phyloP scores from a whole-genome alignment of 345 rosid genomes.

The Moringa oleifera region DNA sequence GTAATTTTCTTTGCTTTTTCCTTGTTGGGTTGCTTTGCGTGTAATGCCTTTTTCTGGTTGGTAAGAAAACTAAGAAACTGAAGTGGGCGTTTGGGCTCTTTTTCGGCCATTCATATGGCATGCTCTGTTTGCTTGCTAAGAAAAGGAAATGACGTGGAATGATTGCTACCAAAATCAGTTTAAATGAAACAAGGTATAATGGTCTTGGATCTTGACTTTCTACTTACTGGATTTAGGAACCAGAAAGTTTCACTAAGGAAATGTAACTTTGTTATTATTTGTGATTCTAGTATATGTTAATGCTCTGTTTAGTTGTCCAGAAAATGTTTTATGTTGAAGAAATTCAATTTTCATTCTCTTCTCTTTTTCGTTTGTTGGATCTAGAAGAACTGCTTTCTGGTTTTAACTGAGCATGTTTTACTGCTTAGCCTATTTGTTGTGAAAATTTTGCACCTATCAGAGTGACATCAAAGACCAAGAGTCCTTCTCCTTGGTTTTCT shows the following conservation, averaged over 20 bases:
- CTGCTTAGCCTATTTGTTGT: not conserved
- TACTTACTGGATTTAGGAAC: not conserved
- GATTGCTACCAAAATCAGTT: too few species aligned
- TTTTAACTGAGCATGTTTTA: not conserved
- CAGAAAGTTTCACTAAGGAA: not conserved
- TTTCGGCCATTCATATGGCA: not conserved
- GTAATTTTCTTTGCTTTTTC: slow-evolving; percentile 20
- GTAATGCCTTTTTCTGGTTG: not conserved
- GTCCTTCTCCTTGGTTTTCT: not conserved
- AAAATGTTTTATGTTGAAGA: not conserved
- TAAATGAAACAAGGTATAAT: not conserved
- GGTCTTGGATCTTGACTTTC: not conserved
- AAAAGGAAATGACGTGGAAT: not conserved
- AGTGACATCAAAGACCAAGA: not conserved
- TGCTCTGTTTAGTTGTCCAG: not conserved
- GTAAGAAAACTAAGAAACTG: not conserved
- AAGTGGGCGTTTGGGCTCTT: not conserved
- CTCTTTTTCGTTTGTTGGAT: not conserved
- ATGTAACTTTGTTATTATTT: too few species aligned
- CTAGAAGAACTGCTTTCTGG: not conserved
- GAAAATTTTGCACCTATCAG: not conserved
- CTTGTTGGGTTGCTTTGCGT: not conserved
- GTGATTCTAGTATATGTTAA: not conserved
- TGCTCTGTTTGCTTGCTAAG: not conserved
- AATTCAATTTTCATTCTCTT: not conserved